These are phyloP conservation scores for Oryza rufipogon DNA, from an alignment of 176 grass and related monocot species.

Conservation along the genomic window DNA sequence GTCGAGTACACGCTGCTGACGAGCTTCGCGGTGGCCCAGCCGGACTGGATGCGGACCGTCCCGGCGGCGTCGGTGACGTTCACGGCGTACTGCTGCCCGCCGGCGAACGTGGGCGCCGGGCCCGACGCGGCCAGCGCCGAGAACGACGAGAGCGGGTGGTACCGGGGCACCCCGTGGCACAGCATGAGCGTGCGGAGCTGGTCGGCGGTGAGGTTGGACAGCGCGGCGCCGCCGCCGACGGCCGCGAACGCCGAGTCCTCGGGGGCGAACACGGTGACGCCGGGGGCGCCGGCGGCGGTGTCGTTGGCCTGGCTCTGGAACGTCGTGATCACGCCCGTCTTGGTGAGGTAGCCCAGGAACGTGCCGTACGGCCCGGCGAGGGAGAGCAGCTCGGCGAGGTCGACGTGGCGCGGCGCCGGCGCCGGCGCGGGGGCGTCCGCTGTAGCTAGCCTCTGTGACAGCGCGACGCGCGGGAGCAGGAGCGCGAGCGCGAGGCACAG, in stretches of 20 bases:
- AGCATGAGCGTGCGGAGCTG: constrained; percentile 54
- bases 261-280: constrained; percentile 59
- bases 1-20: constrained; percentile 58
- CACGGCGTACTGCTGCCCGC: constrained; percentile 34
- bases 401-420: constrained; percentile 48
- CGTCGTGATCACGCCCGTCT: constrained; percentile 52
- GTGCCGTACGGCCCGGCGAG: constrained; percentile 49
- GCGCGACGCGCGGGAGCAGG: neutral
- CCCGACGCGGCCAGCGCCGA: constrained; percentile 34
- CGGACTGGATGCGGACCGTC: constrained; percentile 28
- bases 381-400: constrained; percentile 57
- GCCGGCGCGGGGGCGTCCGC: constrained; percentile 49
- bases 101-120: constrained; percentile 41
- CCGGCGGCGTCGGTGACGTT: constrained; percentile 52
- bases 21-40: constrained; percentile 46
- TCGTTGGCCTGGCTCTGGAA: constrained; percentile 58
- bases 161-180: constrained; percentile 48
- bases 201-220: constrained; percentile 51
- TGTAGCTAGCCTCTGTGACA: neutral
- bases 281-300: constrained; percentile 24
- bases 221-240: constrained; percentile 1
- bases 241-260: constrained; percentile 51
- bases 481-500: constrained; percentile 30
- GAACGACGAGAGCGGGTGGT: constrained; percentile 57
- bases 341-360: constrained; percentile 48